Percentiles rank a stretch among this genome's conserved stretches.
These are phyloP conservation scores for Xerocomellus amylosporus DNA, from an alignment of 768 basidiomycete species.

Conservation along the genomic window DNA sequence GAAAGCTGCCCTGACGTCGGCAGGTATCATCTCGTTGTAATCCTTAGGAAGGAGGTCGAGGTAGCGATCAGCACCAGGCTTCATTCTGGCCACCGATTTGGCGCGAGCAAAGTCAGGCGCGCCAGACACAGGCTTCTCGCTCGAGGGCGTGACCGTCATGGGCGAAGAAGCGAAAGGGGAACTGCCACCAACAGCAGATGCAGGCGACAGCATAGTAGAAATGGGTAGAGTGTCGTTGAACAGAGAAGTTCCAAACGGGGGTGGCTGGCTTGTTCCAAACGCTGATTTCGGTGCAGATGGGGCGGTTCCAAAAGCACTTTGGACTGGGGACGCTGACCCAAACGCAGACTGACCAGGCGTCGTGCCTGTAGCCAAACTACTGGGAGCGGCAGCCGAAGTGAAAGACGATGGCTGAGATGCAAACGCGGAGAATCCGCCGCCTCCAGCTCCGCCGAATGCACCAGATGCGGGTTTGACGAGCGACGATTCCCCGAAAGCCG, in stretches of 20 bases:
- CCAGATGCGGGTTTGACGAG: slow-evolving; percentile 51
- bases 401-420: slow-evolving; percentile 48
- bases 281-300: slow-evolving; percentile 17
- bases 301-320: slow-evolving; percentile 19
- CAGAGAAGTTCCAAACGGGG: slow-evolving; percentile 29
- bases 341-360: slow-evolving; percentile 22
- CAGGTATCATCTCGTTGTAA: slow-evolving; percentile 56
- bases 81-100: slow-evolving; percentile 35
- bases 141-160: slow-evolving; percentile 21
- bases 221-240: slow-evolving; percentile 20
- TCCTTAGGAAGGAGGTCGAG: slow-evolving; percentile 54
- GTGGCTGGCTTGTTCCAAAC: slow-evolving; percentile 13
- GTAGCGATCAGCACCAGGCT: slow-evolving; percentile 52
- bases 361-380: background rate
- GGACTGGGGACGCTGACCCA: slow-evolving; percentile 13
- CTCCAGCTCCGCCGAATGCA: slow-evolving; percentile 44
- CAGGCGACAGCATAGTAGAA: slow-evolving; percentile 13
- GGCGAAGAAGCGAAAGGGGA: slow-evolving; percentile 28
- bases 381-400: slow-evolving; percentile 15
- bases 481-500: slow-evolving; percentile 37
- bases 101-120: slow-evolving; percentile 36
- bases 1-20: slow-evolving; percentile 52
- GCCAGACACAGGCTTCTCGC: slow-evolving; percentile 20
- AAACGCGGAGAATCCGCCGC: slow-evolving; percentile 52
- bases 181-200: slow-evolving; percentile 20